Base-by-base conservation (phyloP, 805 yeast genomes). In the Candida saitoana region DNA sequence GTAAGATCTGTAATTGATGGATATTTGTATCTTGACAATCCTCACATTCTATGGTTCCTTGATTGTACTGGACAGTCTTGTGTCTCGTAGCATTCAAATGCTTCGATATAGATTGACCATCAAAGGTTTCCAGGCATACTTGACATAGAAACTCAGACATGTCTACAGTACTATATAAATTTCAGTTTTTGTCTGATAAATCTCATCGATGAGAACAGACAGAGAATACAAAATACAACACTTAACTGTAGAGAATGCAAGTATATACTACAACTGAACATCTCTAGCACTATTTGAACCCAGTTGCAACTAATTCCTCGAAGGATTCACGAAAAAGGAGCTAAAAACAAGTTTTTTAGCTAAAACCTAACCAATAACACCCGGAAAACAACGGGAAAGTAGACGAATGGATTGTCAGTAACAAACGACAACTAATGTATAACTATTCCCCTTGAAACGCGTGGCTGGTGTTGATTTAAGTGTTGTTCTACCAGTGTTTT, bases 51-150 rank as follows among this genome's bases (percentile, higher is more conserved):
- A 80, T 54, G 7, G 56, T 59, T 49, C 77, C 82, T 7, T 59
- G 65, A 8, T 56, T 63, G 4, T 51, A 55, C 46, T 64, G 65
- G 4, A 77, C 69, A 1, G 68, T 57, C 50, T 74, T 78, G 62
- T 79, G 85, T 40, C 84, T 66, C 1, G 82, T 73, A 1, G 69
- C 41, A 0, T 77, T 62, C 24, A 78, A 59, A 57, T 79, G 85
- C 52, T 73, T 77, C 46, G 72, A 66, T 62, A 77, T 71, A 3
- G 66, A 70, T n/a, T 42, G 44, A 29, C 51, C 63, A 9, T 62
- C 71, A 2, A 54, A 54, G 2, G 60, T 24, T 20, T 49, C 50
- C n/a, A 62, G 51, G 51, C 83, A 78, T 31, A 80, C 76, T 39
- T 52, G 44, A 51, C 83, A 78, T 24, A 12, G n/a, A 14, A 29